phyloP scores from a whole-genome alignment of 805 yeast genomes.

The Lachancea thermotolerans region DNA sequence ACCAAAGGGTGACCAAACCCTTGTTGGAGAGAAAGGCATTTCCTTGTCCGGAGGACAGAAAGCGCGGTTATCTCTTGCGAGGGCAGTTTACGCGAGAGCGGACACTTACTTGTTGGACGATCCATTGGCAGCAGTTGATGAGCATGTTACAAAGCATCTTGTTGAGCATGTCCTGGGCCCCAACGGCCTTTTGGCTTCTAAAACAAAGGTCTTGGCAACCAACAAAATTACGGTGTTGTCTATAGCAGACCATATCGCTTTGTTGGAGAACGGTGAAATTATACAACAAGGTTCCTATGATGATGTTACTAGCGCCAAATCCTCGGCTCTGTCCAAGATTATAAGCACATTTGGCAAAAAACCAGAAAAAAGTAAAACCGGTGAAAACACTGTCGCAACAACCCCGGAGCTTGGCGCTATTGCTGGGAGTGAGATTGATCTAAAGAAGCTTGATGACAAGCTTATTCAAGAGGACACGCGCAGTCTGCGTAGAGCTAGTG shows the following conservation, averaged over 20 bases:
- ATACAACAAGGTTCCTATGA: constrained; percentile 59
- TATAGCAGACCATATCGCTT: constrained; percentile 61
- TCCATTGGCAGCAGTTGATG: constrained; percentile 94
- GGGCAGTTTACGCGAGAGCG: constrained; percentile 93
- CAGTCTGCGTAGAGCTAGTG: constrained; percentile 59
- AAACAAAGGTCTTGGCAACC: constrained; percentile 77
- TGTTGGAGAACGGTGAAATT: constrained; percentile 64
- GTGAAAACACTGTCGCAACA: constrained; percentile 10
- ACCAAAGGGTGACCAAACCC: constrained; percentile 85
- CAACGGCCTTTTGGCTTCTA: constrained; percentile 64
- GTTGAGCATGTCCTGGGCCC: constrained; percentile 79
- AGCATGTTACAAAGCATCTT: constrained; percentile 87
- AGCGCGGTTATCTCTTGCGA: constrained; percentile 88
- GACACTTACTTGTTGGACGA: constrained; percentile 89
- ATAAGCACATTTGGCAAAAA: constrained; percentile 58
- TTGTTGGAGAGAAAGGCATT: constrained; percentile 96
- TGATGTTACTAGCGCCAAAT: constrained; percentile 38
- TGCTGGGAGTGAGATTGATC: constrained; percentile 28
- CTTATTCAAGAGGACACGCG: constrained; percentile 27
- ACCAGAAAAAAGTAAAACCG: constrained; percentile 21
- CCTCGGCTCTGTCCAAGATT: constrained; percentile 46
- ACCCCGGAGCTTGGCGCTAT: constrained; percentile 7
- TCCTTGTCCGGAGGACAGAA: constrained; percentile 97
- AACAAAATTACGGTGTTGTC: constrained; percentile 78
- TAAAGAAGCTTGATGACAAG: constrained; percentile 24